A percentile compares a stretch with the other conserved stretches of the same genome.
phyloP scores from a whole-genome alignment of 2,329 filamentous ascomycete genomes.

The Penicillium sp. region DNA sequence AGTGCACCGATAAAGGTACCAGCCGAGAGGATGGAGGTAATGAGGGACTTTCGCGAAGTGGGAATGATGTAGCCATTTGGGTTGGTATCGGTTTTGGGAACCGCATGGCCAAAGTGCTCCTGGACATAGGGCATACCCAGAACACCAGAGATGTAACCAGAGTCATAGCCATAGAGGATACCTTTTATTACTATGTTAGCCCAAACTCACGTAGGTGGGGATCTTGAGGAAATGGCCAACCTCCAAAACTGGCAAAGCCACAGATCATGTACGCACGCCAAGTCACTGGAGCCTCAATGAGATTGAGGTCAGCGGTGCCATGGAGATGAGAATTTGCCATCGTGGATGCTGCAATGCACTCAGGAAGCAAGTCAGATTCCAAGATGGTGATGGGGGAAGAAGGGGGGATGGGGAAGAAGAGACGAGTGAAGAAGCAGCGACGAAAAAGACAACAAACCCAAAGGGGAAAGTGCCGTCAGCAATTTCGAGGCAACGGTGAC shows the following conservation, averaged over 20 bases:
- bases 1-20: constrained; percentile 73
- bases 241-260: constrained; percentile 64
- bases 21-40: constrained; percentile 70
- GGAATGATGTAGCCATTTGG: constrained; percentile 40
- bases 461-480: constrained; percentile 12
- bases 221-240: constrained; percentile 30
- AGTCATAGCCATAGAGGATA: constrained; percentile 43
- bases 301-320: constrained; percentile 47
- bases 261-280: constrained; percentile 64
- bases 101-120: constrained; percentile 31
- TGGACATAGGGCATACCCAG: constrained; percentile 48
- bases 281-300: constrained; percentile 63
- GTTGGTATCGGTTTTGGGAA: constrained; percentile 24
- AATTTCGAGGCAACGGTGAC: constrained; percentile 11
- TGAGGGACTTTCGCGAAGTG: constrained; percentile 52
- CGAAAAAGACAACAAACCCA: constrained; percentile 1
- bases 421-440: neutral
- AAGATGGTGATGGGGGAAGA: neutral
- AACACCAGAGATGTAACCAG: constrained; percentile 51
- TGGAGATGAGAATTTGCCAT: constrained; percentile 13
- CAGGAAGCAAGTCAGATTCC: no score
- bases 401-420: neutral
- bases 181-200: constrained; percentile 2
- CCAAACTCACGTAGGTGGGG: neutral
- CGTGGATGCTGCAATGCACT: neutral